A percentile compares a stretch with the other conserved stretches of the same genome.
phyloP scores from a whole-genome alignment of 2,329 filamentous ascomycete species.

The Fusarium succisae region DNA sequence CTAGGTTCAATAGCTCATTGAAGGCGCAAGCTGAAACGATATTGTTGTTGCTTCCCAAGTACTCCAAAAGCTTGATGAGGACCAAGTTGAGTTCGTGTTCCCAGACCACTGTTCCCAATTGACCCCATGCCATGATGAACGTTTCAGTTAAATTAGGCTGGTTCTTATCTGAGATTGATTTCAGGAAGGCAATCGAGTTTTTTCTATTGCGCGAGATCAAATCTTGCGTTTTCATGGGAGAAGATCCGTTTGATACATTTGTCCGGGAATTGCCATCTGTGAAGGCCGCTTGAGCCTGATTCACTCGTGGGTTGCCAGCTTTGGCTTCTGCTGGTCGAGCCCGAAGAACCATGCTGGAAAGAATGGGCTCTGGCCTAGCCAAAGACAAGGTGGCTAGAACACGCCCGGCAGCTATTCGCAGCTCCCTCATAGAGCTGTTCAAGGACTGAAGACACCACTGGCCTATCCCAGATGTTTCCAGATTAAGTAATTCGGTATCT shows the following conservation, averaged over 20 bases:
- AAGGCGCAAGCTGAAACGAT: conserved; percentile 84
- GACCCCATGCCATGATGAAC: conserved; percentile 85
- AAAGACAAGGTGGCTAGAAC: conserved; percentile 73
- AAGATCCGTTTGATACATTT: conserved; percentile 13
- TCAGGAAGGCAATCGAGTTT: conserved; percentile 75
- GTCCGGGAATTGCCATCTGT: neutral
- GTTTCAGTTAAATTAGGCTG: conserved; percentile 79
- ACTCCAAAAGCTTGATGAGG: conserved; percentile 84
- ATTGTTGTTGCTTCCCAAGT: conserved; percentile 83
- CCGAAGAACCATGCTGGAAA: conserved; percentile 15
- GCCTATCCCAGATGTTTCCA: conserved; percentile 74
- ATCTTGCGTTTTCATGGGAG: conserved; percentile 35
- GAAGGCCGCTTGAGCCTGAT: neutral
- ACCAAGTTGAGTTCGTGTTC: conserved; percentile 90
- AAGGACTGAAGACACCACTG: conserved; percentile 85
- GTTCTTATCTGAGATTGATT: conserved; percentile 75
- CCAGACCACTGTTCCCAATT: conserved; percentile 78
- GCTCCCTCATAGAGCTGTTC: conserved; percentile 83
- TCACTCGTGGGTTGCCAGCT: conserved; percentile 2
- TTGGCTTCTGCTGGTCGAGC: conserved; percentile 7
- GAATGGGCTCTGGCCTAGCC: conserved; percentile 24
- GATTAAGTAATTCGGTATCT: conserved; percentile 67
- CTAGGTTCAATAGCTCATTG: conserved; percentile 80
- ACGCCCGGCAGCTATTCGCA: conserved; percentile 81
- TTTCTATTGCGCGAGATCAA: conserved; percentile 63